A percentile compares a stretch with the other conserved stretches of the same genome.
phyloP scores from a whole-genome alignment of 208 protist genomes.

The Leptomonas pyrrhocoris region DNA sequence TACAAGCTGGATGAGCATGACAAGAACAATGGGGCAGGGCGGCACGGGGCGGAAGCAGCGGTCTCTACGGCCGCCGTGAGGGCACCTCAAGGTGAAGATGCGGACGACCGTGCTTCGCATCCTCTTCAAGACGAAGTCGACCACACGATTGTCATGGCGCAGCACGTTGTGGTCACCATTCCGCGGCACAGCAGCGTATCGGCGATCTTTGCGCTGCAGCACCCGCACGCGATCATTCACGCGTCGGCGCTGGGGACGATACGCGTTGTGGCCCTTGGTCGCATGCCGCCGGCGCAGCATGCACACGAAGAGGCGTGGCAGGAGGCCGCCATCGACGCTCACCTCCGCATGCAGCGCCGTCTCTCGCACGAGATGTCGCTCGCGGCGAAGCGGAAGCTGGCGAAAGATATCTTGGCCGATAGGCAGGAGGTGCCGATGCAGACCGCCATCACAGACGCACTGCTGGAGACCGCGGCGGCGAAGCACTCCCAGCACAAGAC shows the following conservation, averaged over 20 bases:
- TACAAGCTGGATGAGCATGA: neutral
- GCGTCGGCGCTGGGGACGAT: conserved; percentile 46
- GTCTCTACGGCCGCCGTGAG: no score
- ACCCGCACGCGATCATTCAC: conserved; percentile 54
- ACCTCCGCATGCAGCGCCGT: conserved; percentile 36
- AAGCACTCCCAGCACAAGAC: neutral
- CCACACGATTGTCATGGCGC: conserved; percentile 45
- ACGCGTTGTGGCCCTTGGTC: conserved; percentile 36
- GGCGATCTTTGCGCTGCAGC: conserved; percentile 39
- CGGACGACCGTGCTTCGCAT: neutral
- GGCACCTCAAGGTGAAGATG: no score
- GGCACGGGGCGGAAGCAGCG: no score
- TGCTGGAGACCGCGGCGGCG: conserved; percentile 4
- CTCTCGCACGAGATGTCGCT: conserved; percentile 18
- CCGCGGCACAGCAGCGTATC: neutral
- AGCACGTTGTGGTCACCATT: conserved; percentile 54
- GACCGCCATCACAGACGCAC: conserved; percentile 33
- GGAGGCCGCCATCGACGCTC: conserved; percentile 36
- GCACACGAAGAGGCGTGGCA: conserved; percentile 24
- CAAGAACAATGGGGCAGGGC: neutral
- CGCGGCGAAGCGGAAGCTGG: conserved; percentile 13
- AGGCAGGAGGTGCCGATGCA: conserved; percentile 33
- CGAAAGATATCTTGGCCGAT: conserved; percentile 18
- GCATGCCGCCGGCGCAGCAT: conserved; percentile 35
- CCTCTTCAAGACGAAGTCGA: conserved; percentile 26